A percentile compares a stretch with the other conserved stretches of the same genome.
Evolutionary conservation across 768 basidiomycete genomes (phyloP).

Genomic region (Hemileccinum impolitum): DNA sequence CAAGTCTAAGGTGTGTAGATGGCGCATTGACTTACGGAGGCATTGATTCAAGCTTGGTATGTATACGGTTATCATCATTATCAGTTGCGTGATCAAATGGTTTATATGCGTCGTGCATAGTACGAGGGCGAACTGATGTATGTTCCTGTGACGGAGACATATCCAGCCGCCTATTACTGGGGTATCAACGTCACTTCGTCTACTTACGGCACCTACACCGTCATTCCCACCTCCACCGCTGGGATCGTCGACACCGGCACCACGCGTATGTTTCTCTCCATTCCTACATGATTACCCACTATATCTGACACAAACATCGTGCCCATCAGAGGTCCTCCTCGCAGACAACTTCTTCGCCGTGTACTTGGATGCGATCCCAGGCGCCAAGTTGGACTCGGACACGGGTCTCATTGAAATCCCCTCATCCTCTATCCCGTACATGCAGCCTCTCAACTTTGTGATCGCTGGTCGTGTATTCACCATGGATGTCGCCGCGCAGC

Average conservation of each 20-base stretch:
- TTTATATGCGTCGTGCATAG: background rate
- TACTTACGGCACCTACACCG: constrained; percentile 6
- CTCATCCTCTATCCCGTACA: constrained; percentile 4
- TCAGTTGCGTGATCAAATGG: background rate
- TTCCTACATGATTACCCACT: background rate
- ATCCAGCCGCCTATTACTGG: constrained; percentile 18
- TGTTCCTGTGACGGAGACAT: constrained; percentile 19
- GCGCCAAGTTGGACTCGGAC: background rate
- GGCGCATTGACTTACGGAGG: constrained; percentile 18
- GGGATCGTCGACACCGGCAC: constrained; percentile 29
- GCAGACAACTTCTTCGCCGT: constrained; percentile 9
- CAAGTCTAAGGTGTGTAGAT: constrained; percentile 6
- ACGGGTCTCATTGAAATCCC: constrained; percentile 16
- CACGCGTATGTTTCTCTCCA: constrained; percentile 12
- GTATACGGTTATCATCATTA: background rate
- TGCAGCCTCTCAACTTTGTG: constrained; percentile 13
- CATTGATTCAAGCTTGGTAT: constrained; percentile 11
- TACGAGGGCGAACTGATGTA: constrained; percentile 21
- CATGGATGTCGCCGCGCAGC: constrained; percentile 15
- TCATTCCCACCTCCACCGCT: constrained; percentile 15
- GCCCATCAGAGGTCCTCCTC: constrained; percentile 12
- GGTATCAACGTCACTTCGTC: constrained; percentile 19
- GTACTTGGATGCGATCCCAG: constrained; percentile 17
- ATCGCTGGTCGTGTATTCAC: constrained; percentile 3
- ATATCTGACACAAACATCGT: background rate